These are phyloP conservation scores for Stachybotrys chartarum DNA, from an alignment of 2,329 filamentous ascomycete species.

Conservation along the genomic window DNA sequence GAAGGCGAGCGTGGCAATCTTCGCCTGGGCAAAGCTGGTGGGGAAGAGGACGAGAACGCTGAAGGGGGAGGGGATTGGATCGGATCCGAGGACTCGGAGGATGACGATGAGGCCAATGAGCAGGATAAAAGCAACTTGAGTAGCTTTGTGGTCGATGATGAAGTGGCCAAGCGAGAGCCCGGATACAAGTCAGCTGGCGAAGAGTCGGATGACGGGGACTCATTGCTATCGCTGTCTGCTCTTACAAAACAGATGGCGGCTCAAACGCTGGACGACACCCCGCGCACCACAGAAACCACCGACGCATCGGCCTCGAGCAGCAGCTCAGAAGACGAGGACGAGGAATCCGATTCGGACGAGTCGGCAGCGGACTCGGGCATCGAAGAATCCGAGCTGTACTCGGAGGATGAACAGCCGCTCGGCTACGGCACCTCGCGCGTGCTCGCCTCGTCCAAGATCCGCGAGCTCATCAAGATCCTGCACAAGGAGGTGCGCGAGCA, in stretches of 20 bases:
- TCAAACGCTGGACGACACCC: conserved; percentile 24
- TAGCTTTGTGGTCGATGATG: conserved; percentile 50
- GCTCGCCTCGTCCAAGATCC: conserved; percentile 82
- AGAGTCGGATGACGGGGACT: conserved; percentile 20
- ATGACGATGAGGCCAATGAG: conserved; percentile 43
- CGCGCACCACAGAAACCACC: conserved; percentile 1
- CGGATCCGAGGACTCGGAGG: conserved; percentile 59
- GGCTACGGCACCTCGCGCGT: conserved; percentile 33
- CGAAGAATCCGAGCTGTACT: conserved; percentile 33
- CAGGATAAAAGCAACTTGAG: conserved; percentile 46
- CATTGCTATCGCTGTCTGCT: conserved; percentile 25
- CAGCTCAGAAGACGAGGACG: background rate
- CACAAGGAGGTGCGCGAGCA: conserved; percentile 70
- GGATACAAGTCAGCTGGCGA: conserved; percentile 16
- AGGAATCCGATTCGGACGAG: conserved; percentile 4
- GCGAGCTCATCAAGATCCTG: conserved; percentile 74
- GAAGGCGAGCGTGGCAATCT: conserved; percentile 55
- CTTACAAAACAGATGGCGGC: conserved; percentile 28
- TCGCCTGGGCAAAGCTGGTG: conserved; percentile 70
- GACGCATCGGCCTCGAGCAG: conserved; percentile 4
- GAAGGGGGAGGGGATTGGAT: conserved; percentile 81
- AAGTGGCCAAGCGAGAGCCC: conserved; percentile 25
- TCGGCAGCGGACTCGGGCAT: conserved; percentile 19
- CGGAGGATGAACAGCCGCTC: conserved; percentile 29
- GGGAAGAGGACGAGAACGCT: conserved; percentile 78